phyloP scores from a whole-genome alignment of 495 filamentous ascomycete genomes.

The Gamarada debralockiae region DNA sequence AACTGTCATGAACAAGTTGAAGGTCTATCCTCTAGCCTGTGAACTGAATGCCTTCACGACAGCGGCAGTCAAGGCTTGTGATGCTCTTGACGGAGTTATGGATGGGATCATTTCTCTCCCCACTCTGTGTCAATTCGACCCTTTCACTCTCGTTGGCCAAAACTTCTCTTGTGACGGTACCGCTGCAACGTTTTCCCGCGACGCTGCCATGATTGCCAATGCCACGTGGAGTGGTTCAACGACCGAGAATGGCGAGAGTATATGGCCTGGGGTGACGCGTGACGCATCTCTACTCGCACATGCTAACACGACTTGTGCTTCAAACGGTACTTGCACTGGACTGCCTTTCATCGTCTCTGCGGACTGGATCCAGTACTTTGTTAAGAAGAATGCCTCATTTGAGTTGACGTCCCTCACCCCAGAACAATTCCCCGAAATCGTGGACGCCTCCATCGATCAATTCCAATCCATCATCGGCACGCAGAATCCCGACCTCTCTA shows the following conservation, averaged over 20 bases:
- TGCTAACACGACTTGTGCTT: neutral
- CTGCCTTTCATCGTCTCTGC: neutral
- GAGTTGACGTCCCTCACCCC: neutral
- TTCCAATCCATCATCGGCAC: neutral
- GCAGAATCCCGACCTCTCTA: neutral
- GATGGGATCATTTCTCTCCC: slow-evolving; percentile 31
- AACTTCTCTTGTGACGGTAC: neutral
- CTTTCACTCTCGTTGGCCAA: slow-evolving; percentile 1
- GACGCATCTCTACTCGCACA: neutral
- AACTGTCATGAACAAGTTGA: slow-evolving; percentile 28
- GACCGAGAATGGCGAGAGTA: too few species aligned
- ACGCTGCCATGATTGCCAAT: too few species aligned
- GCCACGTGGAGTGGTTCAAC: too few species aligned
- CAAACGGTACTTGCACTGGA: neutral
- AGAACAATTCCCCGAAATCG: neutral
- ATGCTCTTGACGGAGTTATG: slow-evolving; percentile 33
- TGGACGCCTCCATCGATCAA: neutral
- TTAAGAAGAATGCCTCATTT: neutral
- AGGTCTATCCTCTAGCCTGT: slow-evolving; percentile 25
- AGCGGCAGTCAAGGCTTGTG: slow-evolving; percentile 33
- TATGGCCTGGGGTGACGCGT: neutral
- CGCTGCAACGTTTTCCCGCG: neutral
- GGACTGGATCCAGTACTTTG: neutral
- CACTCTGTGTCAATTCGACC: slow-evolving; percentile 17
- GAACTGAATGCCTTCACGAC: slow-evolving; percentile 27